These are phyloP conservation scores for Russula abietina DNA, from an alignment of 768 basidiomycete genomes.

Conservation along the genomic window DNA sequence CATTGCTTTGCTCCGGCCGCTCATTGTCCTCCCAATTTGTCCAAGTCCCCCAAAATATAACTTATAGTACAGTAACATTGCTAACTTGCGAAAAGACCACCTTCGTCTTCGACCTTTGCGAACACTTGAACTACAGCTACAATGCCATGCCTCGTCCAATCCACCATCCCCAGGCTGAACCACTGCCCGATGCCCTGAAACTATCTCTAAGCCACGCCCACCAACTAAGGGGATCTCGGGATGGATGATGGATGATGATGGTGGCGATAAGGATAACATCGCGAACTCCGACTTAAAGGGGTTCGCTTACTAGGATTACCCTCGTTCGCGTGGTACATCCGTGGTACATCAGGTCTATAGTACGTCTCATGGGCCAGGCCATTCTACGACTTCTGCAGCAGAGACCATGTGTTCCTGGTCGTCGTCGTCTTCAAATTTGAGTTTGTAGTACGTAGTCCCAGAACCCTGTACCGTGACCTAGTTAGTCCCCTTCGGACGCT, in stretches of 20 bases:
- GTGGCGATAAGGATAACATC: background rate
- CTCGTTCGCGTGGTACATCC: background rate
- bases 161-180: background rate
- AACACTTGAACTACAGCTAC: background rate
- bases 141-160: background rate
- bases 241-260: background rate
- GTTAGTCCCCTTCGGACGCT: conserved; percentile 30
- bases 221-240: background rate
- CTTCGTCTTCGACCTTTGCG: background rate
- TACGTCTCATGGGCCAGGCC: conserved; percentile 42
- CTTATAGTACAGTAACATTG: background rate
- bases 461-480: conserved; percentile 9
- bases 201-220: background rate
- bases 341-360: background rate
- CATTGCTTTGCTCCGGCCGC: conserved; percentile 16
- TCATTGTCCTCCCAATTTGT: conserved; percentile 12
- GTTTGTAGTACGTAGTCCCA: conserved; percentile 56
- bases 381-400: conserved; percentile 80
- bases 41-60: background rate
- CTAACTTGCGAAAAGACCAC: background rate
- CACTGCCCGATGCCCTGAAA: background rate
- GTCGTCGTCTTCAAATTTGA: conserved; percentile 87
- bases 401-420: conserved; percentile 71
- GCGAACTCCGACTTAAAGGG: background rate
- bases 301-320: conserved; percentile 9